These are phyloP conservation scores for Eucalyptus dawsonii DNA, from an alignment of 345 rosid genomes.

Conservation along the genomic window DNA sequence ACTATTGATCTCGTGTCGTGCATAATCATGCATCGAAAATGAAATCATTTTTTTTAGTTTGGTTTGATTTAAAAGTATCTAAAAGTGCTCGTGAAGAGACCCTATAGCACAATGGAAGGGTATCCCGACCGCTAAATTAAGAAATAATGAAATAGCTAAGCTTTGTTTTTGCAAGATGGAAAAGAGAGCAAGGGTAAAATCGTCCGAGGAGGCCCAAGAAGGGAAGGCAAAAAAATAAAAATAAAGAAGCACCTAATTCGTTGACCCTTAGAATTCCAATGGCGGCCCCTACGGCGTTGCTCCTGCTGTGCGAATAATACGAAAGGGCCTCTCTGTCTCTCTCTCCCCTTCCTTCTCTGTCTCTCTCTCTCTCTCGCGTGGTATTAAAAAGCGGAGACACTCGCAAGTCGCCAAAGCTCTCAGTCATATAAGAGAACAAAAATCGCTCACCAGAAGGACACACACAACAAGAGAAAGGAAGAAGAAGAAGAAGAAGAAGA, in stretches of 20 bases:
- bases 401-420: neutral
- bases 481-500: neutral
- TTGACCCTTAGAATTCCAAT: constrained; percentile 90
- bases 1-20: neutral
- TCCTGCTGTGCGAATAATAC: constrained; percentile 12
- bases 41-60: neutral
- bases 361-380: neutral
- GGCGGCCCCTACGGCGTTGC: constrained; percentile 99
- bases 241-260: constrained; percentile 16
- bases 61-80: neutral
- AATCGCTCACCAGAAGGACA: neutral
- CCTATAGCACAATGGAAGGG: neutral
- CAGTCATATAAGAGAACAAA: neutral
- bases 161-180: neutral
- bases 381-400: neutral
- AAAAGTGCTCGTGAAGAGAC: neutral
- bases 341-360: neutral
- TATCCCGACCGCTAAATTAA: neutral
- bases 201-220: neutral
- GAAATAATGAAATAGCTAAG: neutral
- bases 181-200: constrained; percentile 12
- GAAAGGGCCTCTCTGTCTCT: neutral
- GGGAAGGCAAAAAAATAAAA: neutral
- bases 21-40: neutral
- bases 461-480: neutral